A percentile compares a stretch with the other conserved stretches of the same genome.
Conservation (phyloP, 352 stramenopile species). For the Pythium apleroticum region DNA sequence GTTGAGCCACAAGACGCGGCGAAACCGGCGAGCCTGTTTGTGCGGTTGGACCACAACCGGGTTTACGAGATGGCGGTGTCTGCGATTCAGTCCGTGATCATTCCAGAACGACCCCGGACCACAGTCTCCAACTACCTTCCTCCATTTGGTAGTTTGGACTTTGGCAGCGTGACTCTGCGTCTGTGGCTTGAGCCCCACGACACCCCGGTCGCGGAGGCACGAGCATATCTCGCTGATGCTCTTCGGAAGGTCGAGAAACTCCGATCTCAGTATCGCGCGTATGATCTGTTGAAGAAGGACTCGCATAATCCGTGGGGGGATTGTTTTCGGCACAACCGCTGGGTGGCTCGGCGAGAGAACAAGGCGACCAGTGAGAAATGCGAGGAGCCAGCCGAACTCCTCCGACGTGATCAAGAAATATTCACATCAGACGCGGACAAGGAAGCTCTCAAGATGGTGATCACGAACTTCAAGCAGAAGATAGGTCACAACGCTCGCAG, state of each 20-base stretch:
- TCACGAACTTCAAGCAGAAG: neutral
- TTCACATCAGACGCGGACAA: slow-evolving; percentile 15
- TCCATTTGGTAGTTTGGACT: slow-evolving; percentile 34
- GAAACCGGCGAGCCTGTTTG: slow-evolving; percentile 9
- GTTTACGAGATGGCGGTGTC: slow-evolving; percentile 31
- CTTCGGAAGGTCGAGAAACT: slow-evolving; percentile 20
- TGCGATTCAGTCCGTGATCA: slow-evolving; percentile 9
- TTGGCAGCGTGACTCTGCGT: slow-evolving; percentile 34
- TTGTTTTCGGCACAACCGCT: slow-evolving; percentile 30
- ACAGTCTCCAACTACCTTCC: slow-evolving; percentile 12
- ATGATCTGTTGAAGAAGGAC: neutral
- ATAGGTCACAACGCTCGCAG: neutral
- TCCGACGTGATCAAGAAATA: neutral
- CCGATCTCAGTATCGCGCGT: neutral
- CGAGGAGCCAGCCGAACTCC: neutral
- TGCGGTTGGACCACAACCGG: slow-evolving; percentile 30
- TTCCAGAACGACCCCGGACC: slow-evolving; percentile 8
- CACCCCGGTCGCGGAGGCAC: neutral
- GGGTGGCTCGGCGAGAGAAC: neutral
- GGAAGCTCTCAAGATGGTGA: slow-evolving; percentile 13
- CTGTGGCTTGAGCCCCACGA: slow-evolving; percentile 38
- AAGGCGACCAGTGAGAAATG: neutral
- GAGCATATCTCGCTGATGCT: slow-evolving; percentile 15
- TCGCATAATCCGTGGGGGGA: slow-evolving; percentile 12
- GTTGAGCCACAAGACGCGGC: neutral